These are phyloP conservation scores for Zymoseptoria brevis DNA, from an alignment of 2,329 filamentous ascomycete genomes.

Conservation along the genomic window DNA sequence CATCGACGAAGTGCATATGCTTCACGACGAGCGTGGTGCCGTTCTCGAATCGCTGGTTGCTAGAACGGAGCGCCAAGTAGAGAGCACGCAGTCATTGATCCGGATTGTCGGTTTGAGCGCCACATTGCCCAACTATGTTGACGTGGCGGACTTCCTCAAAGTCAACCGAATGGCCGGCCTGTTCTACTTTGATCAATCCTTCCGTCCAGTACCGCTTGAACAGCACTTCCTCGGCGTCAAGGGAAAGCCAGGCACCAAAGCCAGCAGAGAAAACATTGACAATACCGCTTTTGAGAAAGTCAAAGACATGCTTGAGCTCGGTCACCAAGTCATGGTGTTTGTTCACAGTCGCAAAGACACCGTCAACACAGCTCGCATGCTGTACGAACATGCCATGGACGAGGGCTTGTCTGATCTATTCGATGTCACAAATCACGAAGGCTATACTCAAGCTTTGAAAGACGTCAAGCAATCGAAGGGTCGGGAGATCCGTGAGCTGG, in stretches of 20 bases:
- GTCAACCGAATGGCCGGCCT: slow-evolving; percentile 88
- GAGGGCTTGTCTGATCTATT: slow-evolving; percentile 73
- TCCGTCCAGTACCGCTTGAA: slow-evolving; percentile 89
- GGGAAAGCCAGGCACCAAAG: slow-evolving; percentile 73
- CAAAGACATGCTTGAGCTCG: slow-evolving; percentile 77
- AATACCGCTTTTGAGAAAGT: slow-evolving; percentile 87
- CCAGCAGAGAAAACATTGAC: slow-evolving; percentile 83
- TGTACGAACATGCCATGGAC: slow-evolving; percentile 80
- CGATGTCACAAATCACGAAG: slow-evolving; percentile 68
- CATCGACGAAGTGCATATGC: slow-evolving; percentile 98
- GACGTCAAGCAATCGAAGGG: slow-evolving; percentile 83
- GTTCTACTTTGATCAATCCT: slow-evolving; percentile 95
- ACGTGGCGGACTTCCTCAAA: slow-evolving; percentile 93
- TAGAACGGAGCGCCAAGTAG: slow-evolving; percentile 88
- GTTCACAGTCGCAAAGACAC: slow-evolving; percentile 96
- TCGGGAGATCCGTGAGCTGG: slow-evolving; percentile 76
- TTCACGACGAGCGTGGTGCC: slow-evolving; percentile 93
- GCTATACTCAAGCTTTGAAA: slow-evolving; percentile 68
- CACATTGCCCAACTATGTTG: slow-evolving; percentile 90
- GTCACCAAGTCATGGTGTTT: slow-evolving; percentile 99
- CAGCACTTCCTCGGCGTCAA: slow-evolving; percentile 97
- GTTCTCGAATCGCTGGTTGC: slow-evolving; percentile 94
- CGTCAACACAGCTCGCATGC: slow-evolving; percentile 72
- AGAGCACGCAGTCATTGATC: slow-evolving; percentile 95
- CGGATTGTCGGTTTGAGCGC: slow-evolving; percentile 92